Conservation (phyloP, 225 moss, liverwort and hornwort species). For the Sphagnum contortum region DNA sequence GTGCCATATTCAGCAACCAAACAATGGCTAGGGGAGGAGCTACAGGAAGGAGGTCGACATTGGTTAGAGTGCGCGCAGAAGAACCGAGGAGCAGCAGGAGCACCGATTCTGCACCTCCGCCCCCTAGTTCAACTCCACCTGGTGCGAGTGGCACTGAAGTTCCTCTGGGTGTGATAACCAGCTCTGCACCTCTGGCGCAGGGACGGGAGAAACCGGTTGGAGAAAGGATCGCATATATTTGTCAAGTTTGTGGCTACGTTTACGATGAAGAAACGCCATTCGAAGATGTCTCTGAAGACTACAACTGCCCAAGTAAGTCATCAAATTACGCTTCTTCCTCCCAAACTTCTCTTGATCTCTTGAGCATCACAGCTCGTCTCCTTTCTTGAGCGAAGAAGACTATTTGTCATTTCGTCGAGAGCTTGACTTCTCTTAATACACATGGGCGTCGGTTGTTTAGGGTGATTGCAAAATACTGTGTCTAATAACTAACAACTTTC, state of each 20-base stretch:
- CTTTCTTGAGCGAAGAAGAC: too few species aligned
- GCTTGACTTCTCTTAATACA: too few species aligned
- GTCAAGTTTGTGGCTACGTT: slow-evolving; percentile 60
- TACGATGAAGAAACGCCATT: slow-evolving; percentile 41
- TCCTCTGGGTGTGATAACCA: slow-evolving; percentile 18
- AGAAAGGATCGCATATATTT: slow-evolving; percentile 52
- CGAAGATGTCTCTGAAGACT: slow-evolving; percentile 29
- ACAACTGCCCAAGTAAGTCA: slow-evolving; percentile 28
- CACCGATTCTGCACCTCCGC: slow-evolving; percentile 13
- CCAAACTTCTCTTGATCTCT: too few species aligned
- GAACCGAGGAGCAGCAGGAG: slow-evolving; percentile 6
- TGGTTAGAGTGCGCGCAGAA: slow-evolving; percentile 27
- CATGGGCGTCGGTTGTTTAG: background rate
- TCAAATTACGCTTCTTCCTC: background rate
- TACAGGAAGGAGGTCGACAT: background rate
- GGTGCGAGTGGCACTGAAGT: slow-evolving; percentile 24
- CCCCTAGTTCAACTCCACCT: slow-evolving; percentile 17
- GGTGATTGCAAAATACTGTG: background rate
- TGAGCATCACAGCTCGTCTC: background rate
- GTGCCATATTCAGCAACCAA: slow-evolving; percentile 10
- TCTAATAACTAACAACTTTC: background rate
- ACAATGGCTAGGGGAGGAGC: too few species aligned
- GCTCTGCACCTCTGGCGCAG: slow-evolving; percentile 41
- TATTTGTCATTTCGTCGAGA: too few species aligned
- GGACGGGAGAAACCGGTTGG: slow-evolving; percentile 14